phyloP scores from a whole-genome alignment of 2,329 filamentous ascomycete species.

The Botrytis pseudocinerea region DNA sequence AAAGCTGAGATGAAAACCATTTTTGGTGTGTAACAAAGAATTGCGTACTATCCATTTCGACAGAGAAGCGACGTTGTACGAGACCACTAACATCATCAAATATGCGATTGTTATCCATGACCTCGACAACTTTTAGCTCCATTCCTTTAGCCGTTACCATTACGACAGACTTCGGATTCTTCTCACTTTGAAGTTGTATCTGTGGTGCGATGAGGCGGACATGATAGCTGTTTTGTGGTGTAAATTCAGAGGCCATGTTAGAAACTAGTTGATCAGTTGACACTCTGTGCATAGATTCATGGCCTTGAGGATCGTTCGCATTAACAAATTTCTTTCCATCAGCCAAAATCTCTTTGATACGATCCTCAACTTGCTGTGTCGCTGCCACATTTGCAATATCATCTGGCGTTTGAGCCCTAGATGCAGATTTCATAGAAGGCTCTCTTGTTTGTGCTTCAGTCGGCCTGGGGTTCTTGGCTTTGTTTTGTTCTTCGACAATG shows the following conservation, averaged over 20 bases:
- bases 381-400: constrained; percentile 40
- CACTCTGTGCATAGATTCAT: constrained; percentile 41
- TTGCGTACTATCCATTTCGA: constrained; percentile 96
- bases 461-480: constrained; percentile 45
- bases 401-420: constrained; percentile 31
- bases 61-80: constrained; percentile 88
- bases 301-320: constrained; percentile 55
- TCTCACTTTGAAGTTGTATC: constrained; percentile 97
- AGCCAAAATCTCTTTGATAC: constrained; percentile 79
- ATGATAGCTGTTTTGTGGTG: constrained; percentile 90
- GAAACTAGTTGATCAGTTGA: constrained; percentile 64
- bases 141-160: constrained; percentile 96
- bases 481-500: constrained; percentile 91
- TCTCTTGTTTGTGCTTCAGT: constrained; percentile 40
- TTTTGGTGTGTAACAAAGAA: constrained; percentile 97
- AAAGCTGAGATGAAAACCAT: constrained; percentile 78
- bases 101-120: constrained; percentile 94
- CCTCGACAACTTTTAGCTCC: constrained; percentile 95
- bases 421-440: constrained; percentile 29
- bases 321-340: constrained; percentile 83
- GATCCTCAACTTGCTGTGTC: constrained; percentile 71
- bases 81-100: constrained; percentile 92
- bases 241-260: constrained; percentile 84
- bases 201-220: constrained; percentile 94
- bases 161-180: constrained; percentile 95